These are phyloP conservation scores for Closterium sp. DNA, from an alignment of 139 green algal genomes.

Conservation along the genomic window DNA sequence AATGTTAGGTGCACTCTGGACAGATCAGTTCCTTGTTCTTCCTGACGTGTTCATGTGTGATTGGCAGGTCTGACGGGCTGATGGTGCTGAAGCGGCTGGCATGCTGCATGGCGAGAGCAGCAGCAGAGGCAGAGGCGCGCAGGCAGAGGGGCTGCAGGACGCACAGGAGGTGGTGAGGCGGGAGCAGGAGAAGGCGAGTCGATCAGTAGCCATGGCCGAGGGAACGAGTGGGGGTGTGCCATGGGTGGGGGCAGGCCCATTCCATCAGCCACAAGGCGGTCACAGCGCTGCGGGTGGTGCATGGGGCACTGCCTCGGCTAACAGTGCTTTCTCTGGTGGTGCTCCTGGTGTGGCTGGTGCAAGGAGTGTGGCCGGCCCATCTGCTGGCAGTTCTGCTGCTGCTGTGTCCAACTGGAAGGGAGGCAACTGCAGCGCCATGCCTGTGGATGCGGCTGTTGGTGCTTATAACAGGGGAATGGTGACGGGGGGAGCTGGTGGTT, in stretches of 20 bases:
- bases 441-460: not conserved
- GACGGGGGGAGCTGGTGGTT: not conserved
- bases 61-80: not conserved
- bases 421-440: not conserved
- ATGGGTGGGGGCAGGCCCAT: not conserved
- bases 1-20: not conserved
- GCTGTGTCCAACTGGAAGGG: not conserved
- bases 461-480: not conserved
- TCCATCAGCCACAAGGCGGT: not conserved
- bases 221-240: not conserved
- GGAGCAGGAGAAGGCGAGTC: constrained; percentile 1
- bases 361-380: not conserved
- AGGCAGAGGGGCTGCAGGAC: constrained; percentile 16
- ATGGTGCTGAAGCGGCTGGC: constrained; percentile 15
- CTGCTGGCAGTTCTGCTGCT: not conserved
- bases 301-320: not conserved
- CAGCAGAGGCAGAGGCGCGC: constrained; percentile 18
- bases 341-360: not conserved
- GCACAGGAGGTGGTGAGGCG: constrained; percentile 19
- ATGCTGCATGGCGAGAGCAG: constrained; percentile 18
- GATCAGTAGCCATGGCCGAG: not conserved
- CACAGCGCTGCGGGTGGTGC: not conserved
- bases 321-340: too few relatives aligned
- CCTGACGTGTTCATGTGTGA: not conserved
- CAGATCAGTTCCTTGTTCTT: not conserved